phyloP scores from a whole-genome alignment of 306 rosid species.

The Inga leiocalycina region DNA sequence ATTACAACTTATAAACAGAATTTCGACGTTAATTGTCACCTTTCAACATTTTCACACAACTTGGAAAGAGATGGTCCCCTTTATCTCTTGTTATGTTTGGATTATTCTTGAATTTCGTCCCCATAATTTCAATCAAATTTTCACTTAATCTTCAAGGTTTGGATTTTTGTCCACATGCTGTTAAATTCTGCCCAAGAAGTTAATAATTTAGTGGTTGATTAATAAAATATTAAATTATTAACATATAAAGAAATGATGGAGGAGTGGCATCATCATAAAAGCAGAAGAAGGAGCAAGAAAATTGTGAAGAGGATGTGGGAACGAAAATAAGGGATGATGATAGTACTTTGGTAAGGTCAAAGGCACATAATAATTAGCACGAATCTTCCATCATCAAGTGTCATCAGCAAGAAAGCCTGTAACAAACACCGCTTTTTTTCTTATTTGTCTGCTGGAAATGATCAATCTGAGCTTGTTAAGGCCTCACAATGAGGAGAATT shows the following conservation, averaged over 20 bases:
- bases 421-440: not conserved
- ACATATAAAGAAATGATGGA: not conserved
- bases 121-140: not conserved
- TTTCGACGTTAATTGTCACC: not conserved
- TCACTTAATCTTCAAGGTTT: not conserved
- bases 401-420: not conserved
- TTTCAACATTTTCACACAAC: not conserved
- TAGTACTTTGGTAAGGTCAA: not conserved
- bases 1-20: not conserved
- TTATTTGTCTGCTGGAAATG: not conserved
- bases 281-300: not conserved
- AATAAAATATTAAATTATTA: not conserved
- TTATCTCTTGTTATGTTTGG: not conserved
- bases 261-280: not conserved
- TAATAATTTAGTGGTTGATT: not conserved
- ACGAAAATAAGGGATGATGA: not conserved
- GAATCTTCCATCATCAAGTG: constrained; percentile 14
- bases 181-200: not conserved
- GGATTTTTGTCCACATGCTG: not conserved
- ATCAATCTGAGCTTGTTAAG: not conserved
- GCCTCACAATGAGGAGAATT: not conserved
- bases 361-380: not conserved
- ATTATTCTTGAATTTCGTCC: not conserved
- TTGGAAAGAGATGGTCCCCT: not conserved
- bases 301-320: not conserved